Conservation (phyloP, 2,329 filamentous ascomycete species). For the Aspergillus sclerotialis region DNA sequence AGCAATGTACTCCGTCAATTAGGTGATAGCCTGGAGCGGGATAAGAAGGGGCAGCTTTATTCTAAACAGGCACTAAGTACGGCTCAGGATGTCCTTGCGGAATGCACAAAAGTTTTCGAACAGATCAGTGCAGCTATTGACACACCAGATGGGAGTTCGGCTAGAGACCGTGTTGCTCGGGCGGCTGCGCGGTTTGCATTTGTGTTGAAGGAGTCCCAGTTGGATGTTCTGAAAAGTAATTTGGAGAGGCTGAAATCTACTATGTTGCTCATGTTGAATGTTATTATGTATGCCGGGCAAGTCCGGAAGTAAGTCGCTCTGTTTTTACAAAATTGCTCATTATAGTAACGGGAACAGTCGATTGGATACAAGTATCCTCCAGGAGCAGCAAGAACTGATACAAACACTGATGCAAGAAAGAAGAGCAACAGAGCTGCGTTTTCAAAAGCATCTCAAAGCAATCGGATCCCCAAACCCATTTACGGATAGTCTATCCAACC, state of each 20-base stretch:
- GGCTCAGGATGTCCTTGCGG: conserved; percentile 7
- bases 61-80: conserved; percentile 10
- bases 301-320: conserved; percentile 6
- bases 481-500: no score
- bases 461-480: no score
- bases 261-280: conserved; percentile 22
- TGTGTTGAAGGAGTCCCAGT: conserved; percentile 14
- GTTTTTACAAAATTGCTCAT: no score
- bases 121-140: conserved; percentile 5
- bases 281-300: conserved; percentile 24
- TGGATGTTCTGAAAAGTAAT: conserved; percentile 20
- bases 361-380: background rate
- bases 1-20: conserved; percentile 21
- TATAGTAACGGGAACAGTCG: background rate
- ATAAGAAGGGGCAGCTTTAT: conserved; percentile 14
- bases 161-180: conserved; percentile 1
- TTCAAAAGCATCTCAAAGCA: background rate
- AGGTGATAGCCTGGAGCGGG: conserved; percentile 16
- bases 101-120: conserved; percentile 19
- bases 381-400: conserved; percentile 1
- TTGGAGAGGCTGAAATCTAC: conserved; percentile 26
- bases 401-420: conserved; percentile 1
- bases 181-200: conserved; percentile 11
- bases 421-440: background rate
- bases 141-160: background rate